Base-by-base conservation (phyloP, 1,284 basidiomycete genomes). In the Apiotrichum montevideense region DNA sequence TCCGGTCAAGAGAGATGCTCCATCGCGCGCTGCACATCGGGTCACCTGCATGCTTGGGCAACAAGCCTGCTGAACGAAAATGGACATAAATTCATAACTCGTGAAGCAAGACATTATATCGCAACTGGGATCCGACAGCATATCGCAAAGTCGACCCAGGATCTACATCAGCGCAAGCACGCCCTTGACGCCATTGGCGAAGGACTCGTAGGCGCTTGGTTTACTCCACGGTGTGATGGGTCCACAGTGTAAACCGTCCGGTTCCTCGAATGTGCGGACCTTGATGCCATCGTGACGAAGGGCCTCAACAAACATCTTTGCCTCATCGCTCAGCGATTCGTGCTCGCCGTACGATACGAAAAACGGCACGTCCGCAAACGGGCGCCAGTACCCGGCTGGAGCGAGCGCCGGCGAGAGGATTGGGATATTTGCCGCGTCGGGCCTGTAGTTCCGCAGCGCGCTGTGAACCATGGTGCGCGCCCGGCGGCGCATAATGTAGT, bases 241-340 rank as follows among this genome's bases (percentile, higher is more conserved):
- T 14, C 50, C 50, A 5, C 15, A n/a, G 34, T 51, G 50, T 8
- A 51, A 33, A 13, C 50, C 50, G 7, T 43, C 9, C 3, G 50
- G 50, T n/a, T 37, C 35, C 35, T 47, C 48, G 32, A 39, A 51
- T 32, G 63, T 11, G 1, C 14, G 45, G n/a, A 71, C 64, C 40
- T 63, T 52, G 5, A 73, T 66, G 8, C 66, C 68, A 39, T 64
- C 70, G 13, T 59, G 55, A 53, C 58, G 57, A 69, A 74, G 64
- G 15, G 57, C 59, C 15, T 54, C 39, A 4, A 59, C 61, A n/a
- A 74, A 53, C 9, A 58, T 57, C n/a, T 62, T 37, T n/a, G 64
- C 62, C 61, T 74, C 71, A 48, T 66, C 67, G 5, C 56, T 49
- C 46, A 74, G 58, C 29, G 66, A 39, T 62, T 74, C 73, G n/a